Base-by-base conservation (phyloP, 202 grass and related monocot genomes). In the Schoenoplectus triqueter region DNA sequence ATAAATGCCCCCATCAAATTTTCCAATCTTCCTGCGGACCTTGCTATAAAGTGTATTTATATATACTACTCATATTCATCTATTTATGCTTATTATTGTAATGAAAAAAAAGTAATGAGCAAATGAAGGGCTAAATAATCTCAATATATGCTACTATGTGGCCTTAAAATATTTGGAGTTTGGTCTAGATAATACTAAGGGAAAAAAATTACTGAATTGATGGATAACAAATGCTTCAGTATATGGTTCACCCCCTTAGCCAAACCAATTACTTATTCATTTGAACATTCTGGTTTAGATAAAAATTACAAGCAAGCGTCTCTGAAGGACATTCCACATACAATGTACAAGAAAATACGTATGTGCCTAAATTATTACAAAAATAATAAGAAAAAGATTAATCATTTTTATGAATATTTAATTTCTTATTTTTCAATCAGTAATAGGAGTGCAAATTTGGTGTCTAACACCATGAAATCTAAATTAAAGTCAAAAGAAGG, bases 161-260 rank as follows among this genome's bases (percentile, higher is more conserved):
- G 2, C 17, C 8, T 20, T 10, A 5, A 73, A 52, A 22, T 51
- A 75, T 55, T 7, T 76, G 21, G 5, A 76, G 21, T 76, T 56
- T 7, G 73, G 73, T 76, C 55, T 60, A 44, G 21, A 42, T 44
- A 79, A 61, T 55, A 44, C 2, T 11, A 6, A 42, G 61, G 17
- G 45, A 2, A 1, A 18, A 61, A 10, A 1, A 17, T 79, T 44
- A 79, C 39, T 61, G 39, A 79, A 79, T 79, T 79, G 75, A 79
- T 79, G 55, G 55, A 79, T 79, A 79, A 79, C 75, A 61, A 41
- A 60, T 61, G 75, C 40, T 60, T 44, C 54, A 61, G n/a, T 19
- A 6, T 6, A 41, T 42, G 10, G 14, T 78, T 79, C 55, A 79
- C 75, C 10, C 39, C 5, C 51, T 76, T 61, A 61, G 55, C 55